Conservation (phyloP, 1,284 basidiomycete species). For the Hypsizygus ulmarius region DNA sequence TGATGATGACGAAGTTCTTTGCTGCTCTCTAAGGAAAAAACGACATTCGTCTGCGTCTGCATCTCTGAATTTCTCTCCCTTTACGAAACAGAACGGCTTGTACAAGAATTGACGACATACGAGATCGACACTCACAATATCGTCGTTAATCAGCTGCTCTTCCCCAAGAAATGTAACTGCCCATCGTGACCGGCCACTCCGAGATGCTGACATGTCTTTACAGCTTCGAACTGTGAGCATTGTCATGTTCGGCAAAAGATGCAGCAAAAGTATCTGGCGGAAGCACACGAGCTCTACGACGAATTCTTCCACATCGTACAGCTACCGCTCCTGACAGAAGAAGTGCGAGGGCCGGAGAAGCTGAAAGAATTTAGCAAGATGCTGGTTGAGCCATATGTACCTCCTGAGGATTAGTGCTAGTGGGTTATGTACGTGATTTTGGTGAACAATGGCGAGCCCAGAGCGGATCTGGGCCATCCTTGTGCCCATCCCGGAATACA, state of each 20-base stretch:
- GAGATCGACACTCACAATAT: slow-evolving; percentile 99
- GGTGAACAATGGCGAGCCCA: slow-evolving; percentile 32
- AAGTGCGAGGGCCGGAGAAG: slow-evolving; percentile 93
- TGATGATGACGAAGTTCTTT: background rate
- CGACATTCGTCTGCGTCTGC: slow-evolving; percentile 97
- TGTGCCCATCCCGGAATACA: slow-evolving; percentile 9
- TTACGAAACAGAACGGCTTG: slow-evolving; percentile 97
- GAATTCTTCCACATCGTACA: slow-evolving; percentile 96
- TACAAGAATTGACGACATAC: slow-evolving; percentile 94
- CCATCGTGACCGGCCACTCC: too few species aligned
- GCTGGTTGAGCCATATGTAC: slow-evolving; percentile 65
- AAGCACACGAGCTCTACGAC: slow-evolving; percentile 94
- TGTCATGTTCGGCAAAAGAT: slow-evolving; percentile 93
- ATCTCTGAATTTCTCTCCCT: slow-evolving; percentile 98
- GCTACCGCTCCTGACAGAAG: slow-evolving; percentile 93
- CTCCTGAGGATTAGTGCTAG: slow-evolving; percentile 40
- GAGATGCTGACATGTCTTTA: slow-evolving; percentile 5
- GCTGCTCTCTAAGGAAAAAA: slow-evolving; percentile 84
- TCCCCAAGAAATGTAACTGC: slow-evolving; percentile 81
- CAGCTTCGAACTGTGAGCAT: slow-evolving; percentile 92
- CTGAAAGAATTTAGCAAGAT: slow-evolving; percentile 88
- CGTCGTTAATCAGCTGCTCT: slow-evolving; percentile 96
- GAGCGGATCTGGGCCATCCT: slow-evolving; percentile 19
- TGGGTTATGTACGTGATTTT: slow-evolving; percentile 52
- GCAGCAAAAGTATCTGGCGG: slow-evolving; percentile 95